These are phyloP conservation scores for Pleurotus eryngii DNA, from an alignment of 768 basidiomycete genomes.

Conservation along the genomic window DNA sequence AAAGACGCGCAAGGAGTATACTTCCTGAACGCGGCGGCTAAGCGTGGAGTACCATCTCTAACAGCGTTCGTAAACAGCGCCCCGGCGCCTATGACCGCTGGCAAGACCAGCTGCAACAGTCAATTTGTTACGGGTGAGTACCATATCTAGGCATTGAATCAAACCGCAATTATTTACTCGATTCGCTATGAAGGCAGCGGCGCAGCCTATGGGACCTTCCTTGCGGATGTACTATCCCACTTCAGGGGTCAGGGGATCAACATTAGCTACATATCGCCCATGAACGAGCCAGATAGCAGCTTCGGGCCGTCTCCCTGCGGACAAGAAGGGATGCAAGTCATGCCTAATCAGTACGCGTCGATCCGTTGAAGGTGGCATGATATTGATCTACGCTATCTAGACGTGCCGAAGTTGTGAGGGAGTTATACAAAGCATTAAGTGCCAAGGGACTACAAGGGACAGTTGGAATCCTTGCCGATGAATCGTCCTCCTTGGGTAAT, in stretches of 20 bases:
- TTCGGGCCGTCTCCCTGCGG: constrained; percentile 38
- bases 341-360: constrained; percentile 29
- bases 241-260: constrained; percentile 34
- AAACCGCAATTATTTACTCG: neutral
- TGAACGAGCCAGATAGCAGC: constrained; percentile 40
- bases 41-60: constrained; percentile 30
- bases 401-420: constrained; percentile 37
- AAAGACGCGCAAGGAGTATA: constrained; percentile 37
- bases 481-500: constrained; percentile 30
- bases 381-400: constrained; percentile 11
- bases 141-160: neutral
- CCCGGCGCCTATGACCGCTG: constrained; percentile 30
- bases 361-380: neutral
- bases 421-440: constrained; percentile 30
- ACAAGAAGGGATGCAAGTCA: constrained; percentile 45
- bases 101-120: constrained; percentile 32
- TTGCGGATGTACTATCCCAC: constrained; percentile 38
- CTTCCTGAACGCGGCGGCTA: constrained; percentile 36
- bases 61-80: constrained; percentile 44
- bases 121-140: constrained; percentile 27
- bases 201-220: constrained; percentile 35
- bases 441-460: constrained; percentile 22
- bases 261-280: constrained; percentile 39
- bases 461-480: constrained; percentile 40
- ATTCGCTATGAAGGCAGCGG: constrained; percentile 22